Evolutionary conservation across 179 eudicot species (phyloP).

Genomic region (Vitellaria paradoxa): DNA sequence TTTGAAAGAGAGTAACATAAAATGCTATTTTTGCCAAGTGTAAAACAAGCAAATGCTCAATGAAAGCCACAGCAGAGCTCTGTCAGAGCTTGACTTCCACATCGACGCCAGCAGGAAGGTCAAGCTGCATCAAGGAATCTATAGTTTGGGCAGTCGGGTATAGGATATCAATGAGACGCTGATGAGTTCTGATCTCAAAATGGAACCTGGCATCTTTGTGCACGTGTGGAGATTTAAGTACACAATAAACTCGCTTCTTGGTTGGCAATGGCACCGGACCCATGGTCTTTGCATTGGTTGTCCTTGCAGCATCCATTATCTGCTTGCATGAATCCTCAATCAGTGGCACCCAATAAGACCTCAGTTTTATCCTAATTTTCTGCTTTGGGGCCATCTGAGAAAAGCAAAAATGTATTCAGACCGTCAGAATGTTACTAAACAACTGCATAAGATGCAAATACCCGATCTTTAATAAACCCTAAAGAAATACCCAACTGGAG

Average conservation of each 20-base stretch:
- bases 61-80: not conserved
- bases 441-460: not conserved
- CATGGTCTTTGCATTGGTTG: conserved; percentile 81
- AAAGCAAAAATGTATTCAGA: not conserved
- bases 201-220: conserved; percentile 96
- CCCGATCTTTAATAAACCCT: not conserved
- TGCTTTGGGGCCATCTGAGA: conserved; percentile 70
- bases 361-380: conserved; percentile 83
- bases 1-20: not conserved
- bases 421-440: not conserved
- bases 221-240: conserved; percentile 93
- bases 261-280: conserved; percentile 99
- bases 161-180: conserved; percentile 82
- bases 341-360: conserved; percentile 88
- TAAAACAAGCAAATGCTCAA: not conserved
- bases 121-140: conserved; percentile 94
- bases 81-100: conserved; percentile 91
- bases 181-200: conserved; percentile 92
- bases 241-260: conserved; percentile 81
- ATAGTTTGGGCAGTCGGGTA: conserved; percentile 96
- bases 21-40: not conserved
- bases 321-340: conserved; percentile 96
- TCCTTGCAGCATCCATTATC: conserved; percentile 88
- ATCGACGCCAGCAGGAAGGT: conserved; percentile 96
- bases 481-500: not conserved